phyloP scores from a whole-genome alignment of 2,329 filamentous ascomycete species.

The Aspergillus felis region DNA sequence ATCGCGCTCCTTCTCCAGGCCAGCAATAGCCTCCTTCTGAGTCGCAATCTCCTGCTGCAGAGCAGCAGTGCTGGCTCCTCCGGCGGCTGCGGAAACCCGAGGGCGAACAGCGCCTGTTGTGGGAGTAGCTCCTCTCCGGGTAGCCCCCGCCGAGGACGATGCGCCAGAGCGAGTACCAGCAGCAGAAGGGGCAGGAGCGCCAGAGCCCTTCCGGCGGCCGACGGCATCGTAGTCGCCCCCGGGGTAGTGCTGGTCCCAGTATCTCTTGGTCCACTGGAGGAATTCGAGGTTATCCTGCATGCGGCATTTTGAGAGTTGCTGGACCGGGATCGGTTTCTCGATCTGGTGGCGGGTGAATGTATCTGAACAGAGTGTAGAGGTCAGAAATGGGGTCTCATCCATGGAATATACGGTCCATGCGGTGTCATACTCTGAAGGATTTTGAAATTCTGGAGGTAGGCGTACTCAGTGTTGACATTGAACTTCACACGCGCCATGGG shows the following conservation, averaged over 20 bases:
- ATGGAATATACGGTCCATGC: neutral
- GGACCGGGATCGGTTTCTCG: conserved; percentile 85
- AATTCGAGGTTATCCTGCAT: conserved; percentile 99
- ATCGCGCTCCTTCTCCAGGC: conserved; percentile 91
- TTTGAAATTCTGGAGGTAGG: conserved; percentile 98
- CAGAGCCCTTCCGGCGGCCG: conserved; percentile 73
- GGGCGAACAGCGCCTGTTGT: conserved; percentile 50
- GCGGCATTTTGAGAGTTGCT: conserved; percentile 91
- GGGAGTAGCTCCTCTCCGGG: conserved; percentile 59
- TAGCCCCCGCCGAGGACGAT: conserved; percentile 43
- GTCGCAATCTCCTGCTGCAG: conserved; percentile 81
- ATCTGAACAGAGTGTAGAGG: conserved; percentile 44
- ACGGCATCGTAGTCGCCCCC: conserved; percentile 96
- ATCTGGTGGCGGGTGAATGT: conserved; percentile 80
- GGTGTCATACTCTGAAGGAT: conserved; percentile 76
- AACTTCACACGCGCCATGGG: conserved; percentile 97
- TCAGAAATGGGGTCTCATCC: neutral
- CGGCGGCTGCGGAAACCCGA: conserved; percentile 43
- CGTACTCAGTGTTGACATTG: conserved; percentile 95
- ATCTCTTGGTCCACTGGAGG: conserved; percentile 91
- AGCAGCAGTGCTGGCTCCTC: conserved; percentile 61
- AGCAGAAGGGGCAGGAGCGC: conserved; percentile 49
- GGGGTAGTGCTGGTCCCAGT: conserved; percentile 98
- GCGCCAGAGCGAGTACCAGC: conserved; percentile 49
- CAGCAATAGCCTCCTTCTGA: conserved; percentile 91